Evolutionary conservation across 495 filamentous ascomycete genomes (phyloP).

Genomic region (Penicillium daleae): DNA sequence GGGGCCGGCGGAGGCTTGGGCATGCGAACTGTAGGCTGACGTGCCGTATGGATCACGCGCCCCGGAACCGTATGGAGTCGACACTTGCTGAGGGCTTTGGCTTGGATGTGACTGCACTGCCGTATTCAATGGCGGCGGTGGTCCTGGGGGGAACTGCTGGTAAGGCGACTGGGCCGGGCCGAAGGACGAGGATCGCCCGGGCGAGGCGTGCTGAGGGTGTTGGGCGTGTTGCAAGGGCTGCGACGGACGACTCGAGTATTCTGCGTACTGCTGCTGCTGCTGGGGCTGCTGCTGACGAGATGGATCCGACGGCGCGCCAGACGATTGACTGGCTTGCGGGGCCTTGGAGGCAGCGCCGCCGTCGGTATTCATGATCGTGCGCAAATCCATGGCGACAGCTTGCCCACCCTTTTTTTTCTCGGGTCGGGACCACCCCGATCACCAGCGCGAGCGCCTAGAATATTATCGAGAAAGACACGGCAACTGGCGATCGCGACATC

Average conservation of each 20-base stretch:
- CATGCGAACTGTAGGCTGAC: constrained; percentile 37
- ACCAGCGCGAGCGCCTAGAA: constrained; percentile 25
- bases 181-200: constrained; percentile 47
- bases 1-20: constrained; percentile 33
- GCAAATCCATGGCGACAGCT: constrained; percentile 54
- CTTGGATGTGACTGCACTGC: constrained; percentile 38
- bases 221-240: constrained; percentile 49
- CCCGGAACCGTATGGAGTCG: constrained; percentile 40
- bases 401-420: constrained; percentile 13
- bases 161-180: constrained; percentile 50
- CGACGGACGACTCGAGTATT: constrained; percentile 41
- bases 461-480: constrained; percentile 21
- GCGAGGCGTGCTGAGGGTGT: constrained; percentile 45
- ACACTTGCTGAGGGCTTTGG: constrained; percentile 41
- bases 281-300: constrained; percentile 39
- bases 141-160: constrained; percentile 46
- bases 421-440: constrained; percentile 27
- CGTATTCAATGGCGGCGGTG: constrained; percentile 37
- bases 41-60: constrained; percentile 44
- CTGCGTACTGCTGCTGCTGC: constrained; percentile 34
- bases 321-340: constrained; percentile 33
- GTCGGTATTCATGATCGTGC: constrained; percentile 57
- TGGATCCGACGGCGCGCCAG: constrained; percentile 27
- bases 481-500: constrained; percentile 29
- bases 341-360: constrained; percentile 40